Evolutionary conservation across 805 yeast genomes (phyloP).

Genomic region (Saccharomyces eubayanus): DNA sequence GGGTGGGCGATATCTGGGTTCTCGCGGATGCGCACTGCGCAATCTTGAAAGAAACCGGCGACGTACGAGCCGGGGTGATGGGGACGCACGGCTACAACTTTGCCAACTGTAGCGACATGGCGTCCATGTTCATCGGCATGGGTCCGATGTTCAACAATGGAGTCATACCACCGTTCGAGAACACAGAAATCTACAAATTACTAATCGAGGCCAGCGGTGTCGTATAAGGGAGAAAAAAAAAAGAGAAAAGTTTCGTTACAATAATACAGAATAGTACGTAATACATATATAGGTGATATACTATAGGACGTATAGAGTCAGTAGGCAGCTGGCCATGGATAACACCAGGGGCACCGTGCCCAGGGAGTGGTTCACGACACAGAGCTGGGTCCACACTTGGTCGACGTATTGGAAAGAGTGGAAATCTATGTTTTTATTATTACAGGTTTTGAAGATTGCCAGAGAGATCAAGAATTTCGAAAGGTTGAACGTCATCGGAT

Average conservation of each 20-base stretch:
- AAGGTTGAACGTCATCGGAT: slow-evolving; percentile 27
- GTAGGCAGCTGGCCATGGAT: slow-evolving; percentile 14
- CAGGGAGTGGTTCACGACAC: slow-evolving; percentile 5
- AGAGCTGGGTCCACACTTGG: neutral
- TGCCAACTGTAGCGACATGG: slow-evolving; percentile 67
- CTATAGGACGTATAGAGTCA: slow-evolving; percentile 21
- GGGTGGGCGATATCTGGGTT: slow-evolving; percentile 81
- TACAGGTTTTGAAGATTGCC: slow-evolving; percentile 5
- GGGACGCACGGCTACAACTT: slow-evolving; percentile 80
- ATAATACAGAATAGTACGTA: neutral
- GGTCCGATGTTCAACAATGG: slow-evolving; percentile 63
- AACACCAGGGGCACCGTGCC: slow-evolving; percentile 21
- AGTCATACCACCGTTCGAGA: slow-evolving; percentile 51
- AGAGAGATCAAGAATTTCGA: slow-evolving; percentile 18
- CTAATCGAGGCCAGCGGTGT: neutral
- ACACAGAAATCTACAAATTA: slow-evolving; percentile 42
- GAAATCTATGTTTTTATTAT: neutral
- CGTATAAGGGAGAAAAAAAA: neutral
- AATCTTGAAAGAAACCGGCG: slow-evolving; percentile 48
- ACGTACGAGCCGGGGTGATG: slow-evolving; percentile 33
- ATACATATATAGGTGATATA: neutral
- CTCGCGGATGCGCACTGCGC: slow-evolving; percentile 77
- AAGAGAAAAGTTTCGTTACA: neutral
- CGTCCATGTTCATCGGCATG: slow-evolving; percentile 66
- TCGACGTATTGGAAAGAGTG: slow-evolving; percentile 1